phyloP scores from a whole-genome alignment of 805 yeast genomes.

The Lipomyces chichibuensis region DNA sequence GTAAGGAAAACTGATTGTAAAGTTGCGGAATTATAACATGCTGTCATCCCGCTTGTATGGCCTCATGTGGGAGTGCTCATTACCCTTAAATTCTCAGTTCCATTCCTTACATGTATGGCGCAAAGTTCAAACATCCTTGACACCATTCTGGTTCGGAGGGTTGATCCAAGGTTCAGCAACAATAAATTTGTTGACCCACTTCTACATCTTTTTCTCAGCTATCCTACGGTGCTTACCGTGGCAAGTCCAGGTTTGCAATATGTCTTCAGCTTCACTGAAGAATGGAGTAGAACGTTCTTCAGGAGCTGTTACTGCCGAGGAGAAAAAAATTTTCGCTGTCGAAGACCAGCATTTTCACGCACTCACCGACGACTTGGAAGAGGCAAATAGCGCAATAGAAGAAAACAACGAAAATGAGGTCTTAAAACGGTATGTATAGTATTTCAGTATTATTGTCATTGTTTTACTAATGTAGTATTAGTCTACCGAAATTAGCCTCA shows the following conservation, averaged over 20 bases:
- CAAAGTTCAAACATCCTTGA: neutral
- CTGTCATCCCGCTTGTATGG: too few relatives aligned
- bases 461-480: neutral
- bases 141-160: too few relatives aligned
- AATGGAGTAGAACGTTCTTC: too few relatives aligned
- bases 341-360: neutral
- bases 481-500: conserved; percentile 11
- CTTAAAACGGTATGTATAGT: neutral
- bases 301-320: neutral
- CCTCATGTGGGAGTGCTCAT: neutral
- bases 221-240: neutral
- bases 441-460: neutral
- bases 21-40: too few relatives aligned
- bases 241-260: neutral
- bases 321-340: neutral
- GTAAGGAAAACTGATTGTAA: neutral
- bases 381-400: neutral
- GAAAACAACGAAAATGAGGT: neutral
- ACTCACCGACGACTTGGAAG: neutral
- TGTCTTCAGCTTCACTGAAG: neutral
- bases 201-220: neutral
- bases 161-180: too few relatives aligned
- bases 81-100: neutral
- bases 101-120: neutral
- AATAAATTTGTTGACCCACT: too few relatives aligned